Base-by-base conservation (phyloP, 129 eudicot species). In the Flaveria sonorensis region DNA sequence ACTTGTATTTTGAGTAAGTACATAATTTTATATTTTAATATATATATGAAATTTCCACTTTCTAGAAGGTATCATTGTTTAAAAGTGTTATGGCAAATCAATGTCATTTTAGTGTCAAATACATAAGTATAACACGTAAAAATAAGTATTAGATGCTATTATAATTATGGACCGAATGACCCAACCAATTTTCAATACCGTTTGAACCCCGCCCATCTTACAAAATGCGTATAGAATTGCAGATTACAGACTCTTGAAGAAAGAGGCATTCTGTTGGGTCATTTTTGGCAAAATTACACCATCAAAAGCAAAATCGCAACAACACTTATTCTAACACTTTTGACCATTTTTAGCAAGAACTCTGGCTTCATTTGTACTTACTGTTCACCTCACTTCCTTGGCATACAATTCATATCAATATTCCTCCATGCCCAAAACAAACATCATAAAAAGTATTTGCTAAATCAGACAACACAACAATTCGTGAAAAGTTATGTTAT, bases 271-370 rank as follows among this genome's bases (percentile, higher is more conserved):
- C 43, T 73, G 79, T 80, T 73, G 79, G 77, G 78, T 51, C 81
- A 77, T 87, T 83, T 82, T 28, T 83, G 83, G 85, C 63, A 91
- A 91, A 80, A 77, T 78, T 76, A 77, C 77, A 74, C 62, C 52
- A 43, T 73, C 39, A 84, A 88, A 81, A 88, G 89, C 91, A 91
- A 77, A 79, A 72, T 83, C 87, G 71, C 86, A 73, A 73, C 73
- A 70, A 86, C 91, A 91, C 97, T 88, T 86, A 90, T 90, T 87
- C 96, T 42, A 76, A 77, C 77, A 87, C 89, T 89, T 90, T 90
- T 85, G 63, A 82, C 89, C 92, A 85, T 82, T 82, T 82, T 53
- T 73, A 81, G 84, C 79, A 85, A 79, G 81, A 85, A 78, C 81
- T 86, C 93, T 90, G 85, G 85, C 88, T 81, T 82, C 87, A 73